phyloP scores from a whole-genome alignment of 257 asterid genomes.

The Mentha longifolia region DNA sequence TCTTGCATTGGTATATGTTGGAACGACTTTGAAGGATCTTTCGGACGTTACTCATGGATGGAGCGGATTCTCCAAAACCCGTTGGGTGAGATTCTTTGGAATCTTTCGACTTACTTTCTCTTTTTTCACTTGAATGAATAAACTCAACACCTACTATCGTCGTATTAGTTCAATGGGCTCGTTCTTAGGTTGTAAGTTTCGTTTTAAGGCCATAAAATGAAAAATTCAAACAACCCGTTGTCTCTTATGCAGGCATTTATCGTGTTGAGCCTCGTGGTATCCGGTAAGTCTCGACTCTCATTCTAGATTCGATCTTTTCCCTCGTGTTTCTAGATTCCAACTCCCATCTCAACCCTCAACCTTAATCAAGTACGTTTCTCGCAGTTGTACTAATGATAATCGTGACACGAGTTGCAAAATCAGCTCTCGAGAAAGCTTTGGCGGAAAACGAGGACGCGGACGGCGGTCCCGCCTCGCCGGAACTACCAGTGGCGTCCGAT shows the following conservation, averaged over 20 bases:
- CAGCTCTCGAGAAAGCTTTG: slow-evolving; percentile 68
- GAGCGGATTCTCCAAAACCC: slow-evolving; percentile 72
- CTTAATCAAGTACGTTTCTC: slow-evolving; percentile 10
- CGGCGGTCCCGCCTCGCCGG: slow-evolving; percentile 34
- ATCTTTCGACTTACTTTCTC: neutral
- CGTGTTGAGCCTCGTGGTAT: slow-evolving; percentile 64
- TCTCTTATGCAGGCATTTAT: slow-evolving; percentile 63
- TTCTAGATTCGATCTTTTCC: neutral
- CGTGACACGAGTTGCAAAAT: slow-evolving; percentile 68
- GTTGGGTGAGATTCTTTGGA: slow-evolving; percentile 58
- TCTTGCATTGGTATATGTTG: slow-evolving; percentile 80
- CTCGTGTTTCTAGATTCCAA: neutral
- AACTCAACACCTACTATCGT: neutral
- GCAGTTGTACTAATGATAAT: slow-evolving; percentile 63
- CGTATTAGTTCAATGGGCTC: slow-evolving; percentile 1
- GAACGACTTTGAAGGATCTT: slow-evolving; percentile 90
- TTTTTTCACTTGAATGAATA: neutral
- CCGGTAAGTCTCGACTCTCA: slow-evolving; percentile 55
- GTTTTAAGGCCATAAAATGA: too few relatives aligned
- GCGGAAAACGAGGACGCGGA: slow-evolving; percentile 61
- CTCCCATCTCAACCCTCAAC: neutral
- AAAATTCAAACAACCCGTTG: neutral
- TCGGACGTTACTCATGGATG: slow-evolving; percentile 95
- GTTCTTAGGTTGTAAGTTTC: neutral
- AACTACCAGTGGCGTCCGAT: slow-evolving; percentile 42